phyloP scores from a whole-genome alignment of 1,284 basidiomycete genomes.

The Tilletia caries region DNA sequence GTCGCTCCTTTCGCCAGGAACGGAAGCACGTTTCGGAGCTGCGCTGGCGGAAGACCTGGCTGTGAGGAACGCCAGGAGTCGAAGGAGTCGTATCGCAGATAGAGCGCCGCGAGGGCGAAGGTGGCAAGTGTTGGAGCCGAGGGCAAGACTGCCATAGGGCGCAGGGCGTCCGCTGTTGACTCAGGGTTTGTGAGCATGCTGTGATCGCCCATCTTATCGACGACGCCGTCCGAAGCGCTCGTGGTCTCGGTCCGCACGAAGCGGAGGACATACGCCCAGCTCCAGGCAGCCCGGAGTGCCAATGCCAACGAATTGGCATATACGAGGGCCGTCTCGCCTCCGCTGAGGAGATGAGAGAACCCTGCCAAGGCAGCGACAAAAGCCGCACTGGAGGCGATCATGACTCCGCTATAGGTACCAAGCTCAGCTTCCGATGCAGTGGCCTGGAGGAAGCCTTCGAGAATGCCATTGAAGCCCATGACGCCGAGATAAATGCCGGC shows the following conservation, averaged over 20 bases:
- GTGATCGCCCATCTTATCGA: neutral
- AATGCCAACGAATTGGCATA: slow-evolving; percentile 10
- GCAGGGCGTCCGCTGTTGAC: neutral
- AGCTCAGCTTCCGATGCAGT: slow-evolving; percentile 29
- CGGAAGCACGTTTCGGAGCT: neutral
- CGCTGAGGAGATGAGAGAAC: neutral
- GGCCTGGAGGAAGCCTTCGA: slow-evolving; percentile 48
- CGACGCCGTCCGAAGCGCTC: neutral
- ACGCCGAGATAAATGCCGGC: slow-evolving; percentile 41
- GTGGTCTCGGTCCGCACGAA: neutral
- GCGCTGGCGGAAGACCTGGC: neutral
- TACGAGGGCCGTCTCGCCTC: slow-evolving; percentile 1
- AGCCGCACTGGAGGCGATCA: slow-evolving; percentile 31
- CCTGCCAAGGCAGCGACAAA: slow-evolving; percentile 29
- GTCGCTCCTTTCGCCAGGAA: neutral
- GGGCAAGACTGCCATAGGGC: neutral
- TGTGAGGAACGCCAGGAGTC: neutral
- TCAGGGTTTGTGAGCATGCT: neutral
- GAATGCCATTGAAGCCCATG: slow-evolving; percentile 49
- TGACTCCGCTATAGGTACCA: slow-evolving; percentile 29
- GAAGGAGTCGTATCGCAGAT: neutral
- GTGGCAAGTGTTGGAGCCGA: neutral
- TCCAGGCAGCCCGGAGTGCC: neutral
- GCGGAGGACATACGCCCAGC: slow-evolving; percentile 8
- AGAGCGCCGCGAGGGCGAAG: neutral